A percentile compares a stretch with the other conserved stretches of the same genome.
phyloP scores from a whole-genome alignment of 768 basidiomycete genomes.

The Boletus coccyginus region DNA sequence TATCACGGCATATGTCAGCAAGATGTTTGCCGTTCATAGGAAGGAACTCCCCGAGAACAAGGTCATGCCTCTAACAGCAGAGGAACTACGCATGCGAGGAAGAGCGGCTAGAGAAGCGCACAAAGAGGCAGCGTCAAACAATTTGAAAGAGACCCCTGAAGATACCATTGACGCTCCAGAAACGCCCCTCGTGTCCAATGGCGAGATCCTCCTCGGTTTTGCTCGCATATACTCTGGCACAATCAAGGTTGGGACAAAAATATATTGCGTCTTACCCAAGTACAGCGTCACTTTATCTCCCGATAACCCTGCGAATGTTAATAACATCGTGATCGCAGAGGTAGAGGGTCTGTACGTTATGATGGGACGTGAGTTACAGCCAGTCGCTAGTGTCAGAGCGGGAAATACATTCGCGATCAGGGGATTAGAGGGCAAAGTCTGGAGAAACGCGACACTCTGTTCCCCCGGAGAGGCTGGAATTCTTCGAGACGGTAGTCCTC shows the following conservation, averaged over 20 bases:
- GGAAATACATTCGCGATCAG: conserved; percentile 94
- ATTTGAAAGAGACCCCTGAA: conserved; percentile 5
- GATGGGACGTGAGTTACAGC: conserved; percentile 96
- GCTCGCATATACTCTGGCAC: conserved; percentile 92
- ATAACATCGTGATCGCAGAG: conserved; percentile 56
- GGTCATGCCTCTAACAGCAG: conserved; percentile 70
- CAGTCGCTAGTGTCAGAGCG: conserved; percentile 77
- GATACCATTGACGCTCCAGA: not conserved
- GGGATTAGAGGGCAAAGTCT: conserved; percentile 87
- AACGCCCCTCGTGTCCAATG: not conserved
- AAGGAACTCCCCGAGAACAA: conserved; percentile 87
- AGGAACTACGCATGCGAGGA: conserved; percentile 74
- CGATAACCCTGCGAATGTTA: conserved; percentile 63
- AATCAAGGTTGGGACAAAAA: conserved; percentile 55
- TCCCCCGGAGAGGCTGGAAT: conserved; percentile 51
- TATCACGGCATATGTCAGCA: conserved; percentile 89
- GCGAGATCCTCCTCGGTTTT: conserved; percentile 85
- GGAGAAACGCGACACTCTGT: conserved; percentile 89
- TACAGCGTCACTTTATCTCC: conserved; percentile 66
- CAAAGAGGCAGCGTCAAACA: conserved; percentile 32
- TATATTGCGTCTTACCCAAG: conserved; percentile 85
- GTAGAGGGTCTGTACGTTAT: conserved; percentile 86
- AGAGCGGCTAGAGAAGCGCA: conserved; percentile 49
- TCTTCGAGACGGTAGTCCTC: conserved; percentile 29
- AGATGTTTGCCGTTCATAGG: conserved; percentile 92